These are phyloP conservation scores for Oropetium thomaeum DNA, from an alignment of 176 grass and related monocot species.

Conservation along the genomic window DNA sequence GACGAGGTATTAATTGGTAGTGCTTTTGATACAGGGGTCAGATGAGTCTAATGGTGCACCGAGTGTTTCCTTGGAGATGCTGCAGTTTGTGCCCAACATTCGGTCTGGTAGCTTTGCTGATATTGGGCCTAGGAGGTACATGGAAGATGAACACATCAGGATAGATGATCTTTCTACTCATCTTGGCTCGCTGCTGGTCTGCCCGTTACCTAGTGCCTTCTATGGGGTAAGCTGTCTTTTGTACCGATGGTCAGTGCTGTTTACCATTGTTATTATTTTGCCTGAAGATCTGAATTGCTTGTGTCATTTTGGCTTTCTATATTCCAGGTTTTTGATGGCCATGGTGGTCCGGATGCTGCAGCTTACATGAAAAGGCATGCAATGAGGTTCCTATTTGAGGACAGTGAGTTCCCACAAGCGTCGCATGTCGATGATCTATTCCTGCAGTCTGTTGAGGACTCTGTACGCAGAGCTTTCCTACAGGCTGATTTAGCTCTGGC, in stretches of 20 bases:
- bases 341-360: slow-evolving; percentile 79
- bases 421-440: slow-evolving; percentile 43
- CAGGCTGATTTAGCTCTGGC: slow-evolving; percentile 69
- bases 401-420: slow-evolving; percentile 67
- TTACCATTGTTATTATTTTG: background rate
- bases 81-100: slow-evolving; percentile 63
- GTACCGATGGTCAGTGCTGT: background rate
- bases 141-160: slow-evolving; percentile 97
- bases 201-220: slow-evolving; percentile 82
- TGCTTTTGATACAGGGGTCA: slow-evolving; percentile 33
- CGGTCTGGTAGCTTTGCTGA: slow-evolving; percentile 84
- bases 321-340: slow-evolving; percentile 87
- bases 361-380: slow-evolving; percentile 91
- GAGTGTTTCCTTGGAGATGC: slow-evolving; percentile 21
- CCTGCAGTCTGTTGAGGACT: slow-evolving; percentile 56
- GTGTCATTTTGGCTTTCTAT: background rate
- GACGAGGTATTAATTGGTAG: background rate
- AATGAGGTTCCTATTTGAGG: slow-evolving; percentile 78
- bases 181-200: slow-evolving; percentile 58
- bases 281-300: slow-evolving; percentile 12
- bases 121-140: slow-evolving; percentile 76
- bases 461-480: slow-evolving; percentile 56
- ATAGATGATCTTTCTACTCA: slow-evolving; percentile 87
- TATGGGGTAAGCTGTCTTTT: slow-evolving; percentile 58
- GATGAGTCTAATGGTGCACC: slow-evolving; percentile 26